phyloP scores from a whole-genome alignment of 768 basidiomycete genomes.

The Lentinus brumalis region DNA sequence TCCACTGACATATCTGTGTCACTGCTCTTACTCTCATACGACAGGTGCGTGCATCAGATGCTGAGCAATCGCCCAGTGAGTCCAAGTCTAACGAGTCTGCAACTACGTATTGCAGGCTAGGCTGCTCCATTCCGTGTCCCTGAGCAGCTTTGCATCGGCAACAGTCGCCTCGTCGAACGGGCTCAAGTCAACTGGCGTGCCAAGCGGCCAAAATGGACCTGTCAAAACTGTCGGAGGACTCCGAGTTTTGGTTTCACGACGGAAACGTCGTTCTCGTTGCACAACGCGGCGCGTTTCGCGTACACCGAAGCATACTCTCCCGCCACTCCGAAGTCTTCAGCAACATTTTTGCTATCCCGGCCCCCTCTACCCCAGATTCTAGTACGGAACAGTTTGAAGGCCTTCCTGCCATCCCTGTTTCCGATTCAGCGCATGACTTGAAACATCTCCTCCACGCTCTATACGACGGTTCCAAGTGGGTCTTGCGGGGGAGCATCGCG shows the following conservation, averaged over 20 bases:
- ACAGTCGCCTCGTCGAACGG: too few relatives aligned
- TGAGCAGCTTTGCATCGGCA: too few relatives aligned
- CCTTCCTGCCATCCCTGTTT: constrained; percentile 9
- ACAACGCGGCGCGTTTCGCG: constrained; percentile 7
- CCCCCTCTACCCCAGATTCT: neutral
- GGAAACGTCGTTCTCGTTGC: constrained; percentile 17
- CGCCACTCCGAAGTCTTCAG: constrained; percentile 17
- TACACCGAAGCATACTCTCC: constrained; percentile 18
- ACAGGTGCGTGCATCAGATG: too few relatives aligned
- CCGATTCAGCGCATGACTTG: constrained; percentile 12
- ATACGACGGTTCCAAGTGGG: constrained; percentile 1
- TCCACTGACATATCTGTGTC: too few relatives aligned
- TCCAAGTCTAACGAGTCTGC: too few relatives aligned
- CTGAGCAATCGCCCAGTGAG: too few relatives aligned
- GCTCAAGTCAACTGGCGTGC: too few relatives aligned
- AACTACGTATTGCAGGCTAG: too few relatives aligned
- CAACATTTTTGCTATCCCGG: constrained; percentile 7
- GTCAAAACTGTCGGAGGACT: neutral
- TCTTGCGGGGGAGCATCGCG: neutral
- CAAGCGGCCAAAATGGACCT: too few relatives aligned
- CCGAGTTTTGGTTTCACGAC: constrained; percentile 8
- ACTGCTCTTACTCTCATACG: too few relatives aligned
- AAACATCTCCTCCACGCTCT: neutral
- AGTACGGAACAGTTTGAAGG: constrained; percentile 5
- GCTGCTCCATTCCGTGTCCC: too few relatives aligned